Evolutionary conservation across 2,329 filamentous ascomycete genomes (phyloP).

Genomic region (Cordyceps javanica): DNA sequence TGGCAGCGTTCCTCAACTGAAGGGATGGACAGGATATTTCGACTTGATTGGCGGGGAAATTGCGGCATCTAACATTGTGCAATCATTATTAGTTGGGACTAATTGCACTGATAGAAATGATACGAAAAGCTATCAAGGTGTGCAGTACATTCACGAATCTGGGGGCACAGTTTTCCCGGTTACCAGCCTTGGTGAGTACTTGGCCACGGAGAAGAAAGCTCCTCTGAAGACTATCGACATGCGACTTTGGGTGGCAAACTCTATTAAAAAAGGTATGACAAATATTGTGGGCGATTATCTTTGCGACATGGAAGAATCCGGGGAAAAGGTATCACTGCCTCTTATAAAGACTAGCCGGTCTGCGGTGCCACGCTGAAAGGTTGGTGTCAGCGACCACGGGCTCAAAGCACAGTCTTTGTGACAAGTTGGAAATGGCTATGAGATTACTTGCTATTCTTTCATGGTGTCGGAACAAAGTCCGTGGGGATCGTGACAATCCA

Average conservation of each 20-base stretch:
- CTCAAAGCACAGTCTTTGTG: too few species aligned
- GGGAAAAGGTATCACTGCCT: neutral
- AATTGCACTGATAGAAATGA: too few species aligned
- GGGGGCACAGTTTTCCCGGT: neutral
- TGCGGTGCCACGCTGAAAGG: too few species aligned
- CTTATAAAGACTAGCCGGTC: slow-evolving; percentile 1
- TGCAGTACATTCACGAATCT: neutral
- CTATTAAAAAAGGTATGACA: neutral
- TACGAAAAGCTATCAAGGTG: neutral
- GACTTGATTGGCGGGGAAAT: neutral
- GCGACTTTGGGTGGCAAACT: neutral
- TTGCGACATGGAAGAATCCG: neutral
- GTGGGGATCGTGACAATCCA: too few species aligned
- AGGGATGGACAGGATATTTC: neutral
- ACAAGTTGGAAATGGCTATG: too few species aligned
- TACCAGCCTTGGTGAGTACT: neutral
- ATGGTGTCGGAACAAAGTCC: too few species aligned
- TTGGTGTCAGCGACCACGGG: too few species aligned
- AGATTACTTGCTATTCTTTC: too few species aligned
- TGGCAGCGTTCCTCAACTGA: neutral
- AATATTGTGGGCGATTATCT: neutral
- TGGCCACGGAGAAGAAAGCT: neutral
- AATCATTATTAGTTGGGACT: neutral
- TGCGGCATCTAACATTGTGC: neutral
- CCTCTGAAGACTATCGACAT: neutral